Conservation (phyloP, 352 stramenopile species). For the Chrysophaeum taylorii region DNA sequence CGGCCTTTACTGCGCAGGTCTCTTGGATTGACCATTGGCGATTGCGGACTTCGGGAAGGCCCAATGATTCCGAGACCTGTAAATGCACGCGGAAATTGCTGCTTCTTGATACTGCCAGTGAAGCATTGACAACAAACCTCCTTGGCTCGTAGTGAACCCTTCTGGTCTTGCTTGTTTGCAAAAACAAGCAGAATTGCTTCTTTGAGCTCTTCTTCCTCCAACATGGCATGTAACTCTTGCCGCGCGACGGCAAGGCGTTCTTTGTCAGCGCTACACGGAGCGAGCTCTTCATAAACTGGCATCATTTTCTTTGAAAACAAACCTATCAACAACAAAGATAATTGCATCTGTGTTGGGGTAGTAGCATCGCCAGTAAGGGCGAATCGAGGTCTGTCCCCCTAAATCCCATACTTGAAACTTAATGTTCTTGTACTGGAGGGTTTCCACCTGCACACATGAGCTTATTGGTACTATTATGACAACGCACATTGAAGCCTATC, state of each 20-base stretch:
- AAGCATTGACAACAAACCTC: too few relatives aligned
- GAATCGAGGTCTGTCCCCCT: conserved; percentile 98
- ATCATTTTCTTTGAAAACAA: conserved; percentile 45
- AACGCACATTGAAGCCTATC: conserved; percentile 94
- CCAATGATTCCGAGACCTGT: conserved; percentile 96
- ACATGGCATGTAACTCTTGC: conserved; percentile 92
- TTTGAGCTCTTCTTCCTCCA: conserved; percentile 97
- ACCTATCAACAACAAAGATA: conserved; percentile 80
- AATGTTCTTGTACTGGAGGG: conserved; percentile 21
- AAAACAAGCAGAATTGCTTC: conserved; percentile 98
- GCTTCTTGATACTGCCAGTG: too few relatives aligned
- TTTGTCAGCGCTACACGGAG: conserved; percentile 84
- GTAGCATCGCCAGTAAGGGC: conserved; percentile 98
- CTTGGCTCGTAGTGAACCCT: conserved; percentile 81
- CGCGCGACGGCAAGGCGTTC: conserved; percentile 93
- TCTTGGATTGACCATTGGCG: conserved; percentile 99
- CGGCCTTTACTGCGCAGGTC: conserved; percentile 90
- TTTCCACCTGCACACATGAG: conserved; percentile 72
- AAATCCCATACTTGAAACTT: conserved; percentile 99
- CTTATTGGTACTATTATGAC: conserved; percentile 77
- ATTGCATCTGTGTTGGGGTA: conserved; percentile 97
- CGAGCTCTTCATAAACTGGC: conserved; percentile 73
- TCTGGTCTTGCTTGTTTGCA: conserved; percentile 99
- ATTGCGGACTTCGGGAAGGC: conserved; percentile 92
- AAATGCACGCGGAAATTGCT: too few relatives aligned